Conservation (phyloP, 257 asterid species). For the Rehmannia glutinosa region DNA sequence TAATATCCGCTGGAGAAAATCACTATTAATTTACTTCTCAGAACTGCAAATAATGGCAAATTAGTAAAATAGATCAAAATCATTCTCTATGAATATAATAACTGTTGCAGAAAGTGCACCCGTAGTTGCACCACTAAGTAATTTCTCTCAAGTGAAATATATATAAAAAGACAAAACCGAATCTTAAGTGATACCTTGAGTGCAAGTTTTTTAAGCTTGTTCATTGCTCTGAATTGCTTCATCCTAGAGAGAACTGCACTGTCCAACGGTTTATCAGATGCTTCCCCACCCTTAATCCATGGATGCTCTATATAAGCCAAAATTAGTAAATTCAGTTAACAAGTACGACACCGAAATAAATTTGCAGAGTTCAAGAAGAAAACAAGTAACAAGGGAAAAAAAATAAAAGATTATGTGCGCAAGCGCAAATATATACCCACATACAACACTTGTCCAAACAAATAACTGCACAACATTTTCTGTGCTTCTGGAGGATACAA, state of each 20-base stretch:
- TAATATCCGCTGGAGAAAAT: background rate
- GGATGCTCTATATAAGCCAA: conserved; percentile 58
- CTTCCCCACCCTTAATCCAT: conserved; percentile 82
- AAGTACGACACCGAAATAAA: too few relatives aligned
- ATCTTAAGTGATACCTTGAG: conserved; percentile 52
- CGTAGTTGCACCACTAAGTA: background rate
- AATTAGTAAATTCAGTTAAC: too few relatives aligned
- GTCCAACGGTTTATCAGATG: conserved; percentile 80
- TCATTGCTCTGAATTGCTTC: conserved; percentile 97
- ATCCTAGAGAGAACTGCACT: conserved; percentile 84
- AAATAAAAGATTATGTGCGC: background rate
- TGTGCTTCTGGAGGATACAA: too few relatives aligned
- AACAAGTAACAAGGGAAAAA: background rate
- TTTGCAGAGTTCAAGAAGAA: too few relatives aligned
- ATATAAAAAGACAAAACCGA: background rate
- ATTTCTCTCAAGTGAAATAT: background rate
- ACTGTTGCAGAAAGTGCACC: too few relatives aligned
- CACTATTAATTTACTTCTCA: background rate
- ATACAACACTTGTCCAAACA: background rate
- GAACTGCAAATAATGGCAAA: background rate
- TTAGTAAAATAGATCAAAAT: background rate
- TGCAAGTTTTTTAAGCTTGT: conserved; percentile 85
- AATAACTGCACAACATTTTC: too few relatives aligned
- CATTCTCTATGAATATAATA: background rate
- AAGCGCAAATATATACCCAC: background rate